Base-by-base conservation (phyloP, 2,329 filamentous ascomycete species). In the Penicillium olsonii region DNA sequence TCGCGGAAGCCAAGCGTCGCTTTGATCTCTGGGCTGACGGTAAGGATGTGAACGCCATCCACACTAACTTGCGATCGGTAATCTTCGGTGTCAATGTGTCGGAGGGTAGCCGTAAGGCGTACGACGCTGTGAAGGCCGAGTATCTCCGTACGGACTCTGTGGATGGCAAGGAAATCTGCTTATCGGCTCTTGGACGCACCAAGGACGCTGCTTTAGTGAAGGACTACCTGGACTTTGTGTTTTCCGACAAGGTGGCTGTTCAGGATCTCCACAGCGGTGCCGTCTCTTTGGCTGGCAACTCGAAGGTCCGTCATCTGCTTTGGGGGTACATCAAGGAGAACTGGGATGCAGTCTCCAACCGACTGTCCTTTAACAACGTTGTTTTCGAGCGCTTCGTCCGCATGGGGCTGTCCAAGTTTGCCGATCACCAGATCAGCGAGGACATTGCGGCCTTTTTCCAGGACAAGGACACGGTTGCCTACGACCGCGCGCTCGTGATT, bases 311-410 rank as follows among this genome's bases (percentile, higher is more conserved):
- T n/a, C 74, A 79, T 37, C 76, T 86, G 37, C 82, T 95, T 50
- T 99, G 94, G 94, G 77, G 86, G 45, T 96, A 88, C 72, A 82
- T 96, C 65, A 90, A 92, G 73, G 78, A 82, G 37, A 87, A 96
- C 74, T 99, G 92, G 88, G 78, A 83, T 24, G 77, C 81, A 29
- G 81, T 95, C 37, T 80, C 85, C 44, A 75, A 83, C 52, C 87
- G 87, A 69, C 79, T 97, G 46, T 84, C 82, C 68, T 78, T 79
- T 35, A 96, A 96, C 74, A 88, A 90, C 55, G 87, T 96, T 24
- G 84, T 96, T 3, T 78, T 96, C 14, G 92, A 99, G 73, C 85
- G 92, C 40, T 96, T 95, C 73, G 75, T 99, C 61, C 85, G 88
- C 60, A 78, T 88, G 59, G 85, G 85, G 37, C 75, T 99, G 59